Percentiles rank a stretch among this genome's conserved stretches.
Conservation (phyloP, 192 early-diverging fungal species). For the Podila epicladia region DNA sequence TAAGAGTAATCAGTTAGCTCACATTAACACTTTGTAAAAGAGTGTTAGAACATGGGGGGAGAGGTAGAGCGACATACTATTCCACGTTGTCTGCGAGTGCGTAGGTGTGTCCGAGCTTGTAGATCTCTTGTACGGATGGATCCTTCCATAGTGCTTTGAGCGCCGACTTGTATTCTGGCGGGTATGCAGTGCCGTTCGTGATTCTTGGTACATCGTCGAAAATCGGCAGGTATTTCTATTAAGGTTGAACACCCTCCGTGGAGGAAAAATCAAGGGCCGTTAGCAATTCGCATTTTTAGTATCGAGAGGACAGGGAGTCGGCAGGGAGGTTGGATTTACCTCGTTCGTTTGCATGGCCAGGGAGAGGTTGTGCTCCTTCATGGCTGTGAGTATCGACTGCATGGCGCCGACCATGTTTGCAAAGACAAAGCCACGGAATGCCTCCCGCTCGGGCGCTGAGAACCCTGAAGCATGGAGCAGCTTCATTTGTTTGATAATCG, state of each 20-base stretch:
- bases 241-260: no score
- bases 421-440: slow-evolving; percentile 56
- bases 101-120: slow-evolving; percentile 54
- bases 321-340: slow-evolving; percentile 1
- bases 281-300: no score
- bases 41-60: no score
- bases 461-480: slow-evolving; percentile 66
- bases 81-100: slow-evolving; percentile 63
- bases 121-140: slow-evolving; percentile 54
- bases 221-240: slow-evolving; percentile 41
- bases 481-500: slow-evolving; percentile 69
- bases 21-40: slow-evolving; percentile 50
- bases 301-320: background rate
- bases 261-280: background rate
- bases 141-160: slow-evolving; percentile 59
- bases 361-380: slow-evolving; percentile 25
- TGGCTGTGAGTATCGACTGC: slow-evolving; percentile 59
- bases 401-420: slow-evolving; percentile 58
- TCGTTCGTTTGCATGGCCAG: slow-evolving; percentile 16
- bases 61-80: slow-evolving; percentile 45
- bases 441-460: slow-evolving; percentile 50
- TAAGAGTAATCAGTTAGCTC: background rate
- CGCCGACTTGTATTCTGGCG: slow-evolving; percentile 50
- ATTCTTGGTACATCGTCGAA: slow-evolving; percentile 52
- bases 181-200: slow-evolving; percentile 39